Evolutionary conservation across 2,329 filamentous ascomycete genomes (phyloP).

Genomic region (Penicillium expansum): DNA sequence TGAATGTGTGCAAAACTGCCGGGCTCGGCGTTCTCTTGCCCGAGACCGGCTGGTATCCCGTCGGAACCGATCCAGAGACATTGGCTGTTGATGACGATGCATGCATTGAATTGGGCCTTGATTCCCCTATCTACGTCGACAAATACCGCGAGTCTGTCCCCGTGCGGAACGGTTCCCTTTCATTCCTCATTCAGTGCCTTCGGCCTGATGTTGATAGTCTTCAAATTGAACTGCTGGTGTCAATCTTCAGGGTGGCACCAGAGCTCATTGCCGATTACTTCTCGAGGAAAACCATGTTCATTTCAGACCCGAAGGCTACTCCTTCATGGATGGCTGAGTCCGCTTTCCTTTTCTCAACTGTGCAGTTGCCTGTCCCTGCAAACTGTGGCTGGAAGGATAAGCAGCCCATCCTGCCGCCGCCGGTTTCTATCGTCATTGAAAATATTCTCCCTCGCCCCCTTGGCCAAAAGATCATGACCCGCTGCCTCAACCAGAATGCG

Average conservation of each 20-base stretch:
- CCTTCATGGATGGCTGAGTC: constrained; percentile 95
- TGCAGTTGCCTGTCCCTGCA: constrained; percentile 69
- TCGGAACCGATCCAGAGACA: constrained; percentile 61
- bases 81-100: constrained; percentile 47
- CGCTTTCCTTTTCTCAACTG: constrained; percentile 77
- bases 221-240: constrained; percentile 76
- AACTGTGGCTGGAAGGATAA: constrained; percentile 66
- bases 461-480: constrained; percentile 72
- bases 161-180: constrained; percentile 75
- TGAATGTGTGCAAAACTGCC: constrained; percentile 70
- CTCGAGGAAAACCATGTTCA: constrained; percentile 71
- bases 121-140: constrained; percentile 67
- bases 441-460: constrained; percentile 81
- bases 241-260: constrained; percentile 76
- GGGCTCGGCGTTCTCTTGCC: constrained; percentile 71
- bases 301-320: constrained; percentile 86
- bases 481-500: constrained; percentile 74
- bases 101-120: constrained; percentile 63
- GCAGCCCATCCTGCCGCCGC: constrained; percentile 69
- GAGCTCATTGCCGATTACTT: constrained; percentile 90
- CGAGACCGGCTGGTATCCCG: constrained; percentile 81
- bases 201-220: constrained; percentile 78
- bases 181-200: constrained; percentile 73
- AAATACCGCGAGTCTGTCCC: constrained; percentile 65
- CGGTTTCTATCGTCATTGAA: constrained; percentile 74